A percentile compares a stretch with the other conserved stretches of the same genome.
Conservation (phyloP, 1,284 basidiomycete genomes). For the Marasmius fiardii region DNA sequence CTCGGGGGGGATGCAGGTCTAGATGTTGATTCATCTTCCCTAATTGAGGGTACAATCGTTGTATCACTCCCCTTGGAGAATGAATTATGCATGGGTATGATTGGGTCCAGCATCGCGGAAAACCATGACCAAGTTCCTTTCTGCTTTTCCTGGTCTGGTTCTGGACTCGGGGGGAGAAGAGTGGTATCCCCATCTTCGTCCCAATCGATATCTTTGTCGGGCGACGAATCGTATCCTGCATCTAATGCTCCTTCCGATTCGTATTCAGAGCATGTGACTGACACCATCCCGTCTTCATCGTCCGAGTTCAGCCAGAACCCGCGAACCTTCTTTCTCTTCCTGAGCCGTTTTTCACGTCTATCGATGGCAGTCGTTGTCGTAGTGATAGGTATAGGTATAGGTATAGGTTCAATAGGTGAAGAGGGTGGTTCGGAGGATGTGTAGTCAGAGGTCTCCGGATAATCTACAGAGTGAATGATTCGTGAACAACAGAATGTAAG, state of each 20-base stretch:
- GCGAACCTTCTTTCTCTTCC: constrained; percentile 13
- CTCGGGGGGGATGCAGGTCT: background rate
- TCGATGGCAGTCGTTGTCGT: background rate
- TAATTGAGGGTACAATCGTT: background rate
- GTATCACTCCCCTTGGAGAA: background rate
- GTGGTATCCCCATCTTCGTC: background rate
- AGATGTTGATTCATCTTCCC: background rate
- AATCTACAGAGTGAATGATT: background rate
- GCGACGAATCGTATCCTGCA: background rate
- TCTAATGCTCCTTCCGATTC: background rate
- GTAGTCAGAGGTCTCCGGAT: background rate
- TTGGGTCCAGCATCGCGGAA: background rate
- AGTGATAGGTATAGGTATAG: background rate
- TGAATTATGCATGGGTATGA: background rate
- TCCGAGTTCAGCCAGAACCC: constrained; percentile 26
- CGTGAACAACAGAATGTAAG: background rate
- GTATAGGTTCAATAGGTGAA: background rate
- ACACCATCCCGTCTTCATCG: constrained; percentile 12
- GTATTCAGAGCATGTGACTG: background rate
- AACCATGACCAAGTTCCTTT: background rate
- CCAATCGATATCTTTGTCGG: background rate
- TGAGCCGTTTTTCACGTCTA: background rate
- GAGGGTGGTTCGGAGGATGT: background rate
- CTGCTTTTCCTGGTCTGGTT: background rate
- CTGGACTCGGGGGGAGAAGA: background rate